Evolutionary conservation across 2,329 filamentous ascomycete genomes (phyloP), one percentile per base, ranked within the genome.

Genomic region (Aureobasidium leucospermi): DNA sequence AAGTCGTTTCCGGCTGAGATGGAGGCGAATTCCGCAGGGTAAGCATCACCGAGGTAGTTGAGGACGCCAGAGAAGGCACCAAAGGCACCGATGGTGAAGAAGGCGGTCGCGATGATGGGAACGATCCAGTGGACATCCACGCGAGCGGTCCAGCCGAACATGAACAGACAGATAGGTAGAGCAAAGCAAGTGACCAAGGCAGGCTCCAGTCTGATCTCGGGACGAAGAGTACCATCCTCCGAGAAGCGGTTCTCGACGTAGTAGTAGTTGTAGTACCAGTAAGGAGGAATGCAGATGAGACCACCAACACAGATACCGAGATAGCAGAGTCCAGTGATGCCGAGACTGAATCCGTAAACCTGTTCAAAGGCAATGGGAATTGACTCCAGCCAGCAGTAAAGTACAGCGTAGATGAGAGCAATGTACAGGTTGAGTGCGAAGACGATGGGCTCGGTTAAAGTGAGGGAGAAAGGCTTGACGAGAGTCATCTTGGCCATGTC

Each of bases 1-100:
- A 88, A 79, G 0, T 85, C 85, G 64, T 80, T 86, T 2, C 85
- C 85, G 0, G 86, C 86, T 1, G 87, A 79, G 0, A 84, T 85
- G 4, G 78, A 80, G 13, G 86, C 85, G 1, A 84, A 81, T 62
- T 84, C 82, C 60, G 77, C 72, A 0, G 77, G 74, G 66, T 80
- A 86, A 2, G 80, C 78, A 59, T 89, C 85, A 39, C 88, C 80
- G 3, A 88, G 78, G 64, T 89, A 89, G 6, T 82, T 83, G 58
- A 60, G 51, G 2, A 60, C 46, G 7, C 43, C 42, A 1, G 52
- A 49, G 46, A 60, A 57, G 3, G 47, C 46, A 3, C 57, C 46
- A 19, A 60, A 56, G 34, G 51, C 51, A 15, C 58, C 58, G 19
- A 55, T 56, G 34, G 47, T 56, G 64, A 72, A 72, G 55, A 58